Evolutionary conservation across 164 flowering plant genomes (phyloP).

Genomic region (Piper longum): DNA sequence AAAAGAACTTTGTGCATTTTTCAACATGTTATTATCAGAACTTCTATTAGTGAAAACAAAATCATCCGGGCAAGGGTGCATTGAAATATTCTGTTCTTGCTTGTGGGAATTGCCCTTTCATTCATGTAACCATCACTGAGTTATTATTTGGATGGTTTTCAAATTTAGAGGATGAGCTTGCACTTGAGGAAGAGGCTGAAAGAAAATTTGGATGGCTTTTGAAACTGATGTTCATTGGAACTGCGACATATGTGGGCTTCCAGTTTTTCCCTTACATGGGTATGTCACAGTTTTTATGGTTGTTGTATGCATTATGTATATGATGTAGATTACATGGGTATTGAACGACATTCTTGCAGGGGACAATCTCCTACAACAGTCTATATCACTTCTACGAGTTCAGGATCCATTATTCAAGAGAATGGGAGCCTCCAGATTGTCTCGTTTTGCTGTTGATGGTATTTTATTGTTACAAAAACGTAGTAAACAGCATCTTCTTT

Average conservation of each 20-base stretch:
- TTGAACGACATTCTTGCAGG: conserved; percentile 29
- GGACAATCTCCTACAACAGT: conserved; percentile 73
- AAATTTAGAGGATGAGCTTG: conserved; percentile 35
- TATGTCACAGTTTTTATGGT: conserved; percentile 8
- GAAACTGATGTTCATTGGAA: conserved; percentile 72
- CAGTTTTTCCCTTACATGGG: conserved; percentile 88
- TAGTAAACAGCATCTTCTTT: background rate
- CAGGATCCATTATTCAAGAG: conserved; percentile 92
- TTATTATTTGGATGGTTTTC: background rate
- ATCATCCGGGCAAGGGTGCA: no score
- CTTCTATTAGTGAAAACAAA: no score
- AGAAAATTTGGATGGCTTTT: conserved; percentile 80
- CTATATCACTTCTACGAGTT: conserved; percentile 65
- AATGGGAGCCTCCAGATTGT: conserved; percentile 90
- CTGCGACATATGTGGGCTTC: conserved; percentile 52
- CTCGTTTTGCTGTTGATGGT: conserved; percentile 89
- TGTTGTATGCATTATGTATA: background rate
- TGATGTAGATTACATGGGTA: background rate
- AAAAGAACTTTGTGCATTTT: no score
- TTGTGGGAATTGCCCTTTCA: background rate
- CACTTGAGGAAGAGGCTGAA: conserved; percentile 73
- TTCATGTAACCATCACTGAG: background rate
- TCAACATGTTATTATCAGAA: no score
- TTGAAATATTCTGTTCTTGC: background rate
- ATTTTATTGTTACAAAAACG: background rate